phyloP scores from a whole-genome alignment of 352 stramenopile genomes.

The Thalassiosira pacifica region DNA sequence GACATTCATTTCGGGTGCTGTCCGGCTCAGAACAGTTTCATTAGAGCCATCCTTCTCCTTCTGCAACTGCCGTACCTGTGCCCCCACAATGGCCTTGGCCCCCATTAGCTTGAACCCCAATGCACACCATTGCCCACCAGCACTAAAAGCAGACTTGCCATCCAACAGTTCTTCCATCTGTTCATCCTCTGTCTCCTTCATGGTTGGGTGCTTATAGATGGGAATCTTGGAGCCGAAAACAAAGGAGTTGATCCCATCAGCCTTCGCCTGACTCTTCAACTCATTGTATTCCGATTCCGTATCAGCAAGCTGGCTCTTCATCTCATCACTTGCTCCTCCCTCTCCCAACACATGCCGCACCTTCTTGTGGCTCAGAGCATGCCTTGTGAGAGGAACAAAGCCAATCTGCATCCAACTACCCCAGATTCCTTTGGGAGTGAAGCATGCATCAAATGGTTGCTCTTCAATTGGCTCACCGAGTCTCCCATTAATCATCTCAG shows the following conservation, averaged over 20 bases:
- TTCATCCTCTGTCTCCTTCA: neutral
- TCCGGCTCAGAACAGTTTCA: constrained; percentile 72
- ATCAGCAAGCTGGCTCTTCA: neutral
- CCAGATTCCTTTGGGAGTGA: neutral
- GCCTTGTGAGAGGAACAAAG: neutral
- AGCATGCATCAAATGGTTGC: neutral
- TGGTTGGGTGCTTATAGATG: neutral
- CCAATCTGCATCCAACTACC: neutral
- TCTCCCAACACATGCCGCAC: neutral
- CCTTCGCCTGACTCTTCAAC: neutral
- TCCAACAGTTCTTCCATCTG: neutral
- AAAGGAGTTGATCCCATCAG: neutral
- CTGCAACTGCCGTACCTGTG: neutral
- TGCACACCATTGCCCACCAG: neutral
- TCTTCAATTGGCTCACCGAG: neutral
- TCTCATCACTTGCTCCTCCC: constrained; percentile 3
- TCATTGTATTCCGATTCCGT: neutral
- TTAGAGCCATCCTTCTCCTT: constrained; percentile 23
- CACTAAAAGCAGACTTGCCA: neutral
- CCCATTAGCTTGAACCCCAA: neutral
- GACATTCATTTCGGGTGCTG: constrained; percentile 35
- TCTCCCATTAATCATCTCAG: neutral
- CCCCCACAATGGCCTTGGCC: neutral
- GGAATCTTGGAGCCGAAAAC: neutral
- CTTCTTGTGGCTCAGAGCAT: constrained; percentile 8